These are phyloP conservation scores for Candida buenavistaensis DNA, from an alignment of 1,139 yeast genomes.

Conservation along the genomic window DNA sequence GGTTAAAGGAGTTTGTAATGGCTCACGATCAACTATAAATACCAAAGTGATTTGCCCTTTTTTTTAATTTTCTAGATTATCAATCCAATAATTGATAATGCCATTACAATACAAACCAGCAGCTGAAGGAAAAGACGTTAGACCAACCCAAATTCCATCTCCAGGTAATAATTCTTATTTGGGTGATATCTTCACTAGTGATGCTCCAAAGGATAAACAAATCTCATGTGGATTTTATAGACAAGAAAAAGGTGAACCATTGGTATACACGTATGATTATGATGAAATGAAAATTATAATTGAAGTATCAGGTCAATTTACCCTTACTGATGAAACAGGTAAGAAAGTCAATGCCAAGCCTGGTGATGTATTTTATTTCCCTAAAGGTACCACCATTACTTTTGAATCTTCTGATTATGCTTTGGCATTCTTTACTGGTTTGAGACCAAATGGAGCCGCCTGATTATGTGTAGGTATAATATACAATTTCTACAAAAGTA, in stretches of 20 bases:
- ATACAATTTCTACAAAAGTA: too few species aligned
- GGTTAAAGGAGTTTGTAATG: neutral
- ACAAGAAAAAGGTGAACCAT: slow-evolving; percentile 65
- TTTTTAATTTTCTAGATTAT: neutral
- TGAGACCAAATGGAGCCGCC: slow-evolving; percentile 48
- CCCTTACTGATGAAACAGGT: slow-evolving; percentile 62
- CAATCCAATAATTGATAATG: slow-evolving; percentile 5
- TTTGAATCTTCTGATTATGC: slow-evolving; percentile 68
- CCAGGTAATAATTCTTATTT: slow-evolving; percentile 65
- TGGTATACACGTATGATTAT: slow-evolving; percentile 62
- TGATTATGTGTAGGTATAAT: too few species aligned
- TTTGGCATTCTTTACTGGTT: slow-evolving; percentile 64
- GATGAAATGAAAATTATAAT: slow-evolving; percentile 72
- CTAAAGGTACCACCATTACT: slow-evolving; percentile 66
- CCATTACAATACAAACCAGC: slow-evolving; percentile 56
- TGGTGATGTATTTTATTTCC: slow-evolving; percentile 69
- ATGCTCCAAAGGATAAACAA: slow-evolving; percentile 57
- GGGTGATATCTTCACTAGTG: slow-evolving; percentile 61
- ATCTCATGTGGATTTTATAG: slow-evolving; percentile 67
- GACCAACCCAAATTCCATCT: slow-evolving; percentile 59
- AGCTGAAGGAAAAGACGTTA: slow-evolving; percentile 52
- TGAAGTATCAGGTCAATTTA: slow-evolving; percentile 65
- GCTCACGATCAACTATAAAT: neutral
- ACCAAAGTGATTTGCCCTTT: neutral
- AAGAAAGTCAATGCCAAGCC: slow-evolving; percentile 55